Base-by-base conservation (phyloP, 495 filamentous ascomycete species). In the Aspergillus indologenus region DNA sequence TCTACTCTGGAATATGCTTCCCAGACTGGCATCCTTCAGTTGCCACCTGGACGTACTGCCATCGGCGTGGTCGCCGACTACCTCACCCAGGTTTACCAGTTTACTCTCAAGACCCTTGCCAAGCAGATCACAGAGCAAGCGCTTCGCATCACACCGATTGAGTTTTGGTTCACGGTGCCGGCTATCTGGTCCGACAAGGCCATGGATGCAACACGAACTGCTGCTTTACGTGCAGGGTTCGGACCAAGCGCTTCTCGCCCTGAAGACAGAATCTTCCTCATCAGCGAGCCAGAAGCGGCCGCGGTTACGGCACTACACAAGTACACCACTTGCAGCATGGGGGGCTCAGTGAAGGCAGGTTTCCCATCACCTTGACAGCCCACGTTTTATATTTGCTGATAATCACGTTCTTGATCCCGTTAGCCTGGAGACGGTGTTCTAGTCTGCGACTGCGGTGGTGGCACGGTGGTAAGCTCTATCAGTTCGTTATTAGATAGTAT, bases 261-360 rank as follows among this genome's bases (percentile, higher is more conserved):
- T 7, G 15, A 17, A 1, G 65, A 70, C 24, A 71, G 63, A 17
- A 69, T 83, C 45, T 71, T 71, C 46, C 58, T 86, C 29, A 79
- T 86, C n/a, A 79, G 75, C 5, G 84, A 87, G 64, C 85, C 83
- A 0, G 84, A 85, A 65, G 83, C 82, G 0, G 83, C 83, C 0
- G 60, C 61, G 0, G 42, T 62, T 2, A 53, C 63, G 5, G 52
- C 45, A 0, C 46, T 67, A 23, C 44, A 21, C n/a, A 57, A 54
- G 29, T 54, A 57, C 15, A 22, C 59, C 1, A 53, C 19, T 34
- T 15, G 20, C 17, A 11, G 7, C 21, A 20, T 42, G 0, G 53
- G 20, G 20, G 46, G 47, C 12, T n/a, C n/a, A 2, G 54, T 58
- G 9, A 62, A 62, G 45, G 60, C 58, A 17, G n/a, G n/a, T n/a